Evolutionary conservation across 495 filamentous ascomycete genomes (phyloP), one percentile per base, ranked within the genome.

Genomic region (Bathelium albidoporum): DNA sequence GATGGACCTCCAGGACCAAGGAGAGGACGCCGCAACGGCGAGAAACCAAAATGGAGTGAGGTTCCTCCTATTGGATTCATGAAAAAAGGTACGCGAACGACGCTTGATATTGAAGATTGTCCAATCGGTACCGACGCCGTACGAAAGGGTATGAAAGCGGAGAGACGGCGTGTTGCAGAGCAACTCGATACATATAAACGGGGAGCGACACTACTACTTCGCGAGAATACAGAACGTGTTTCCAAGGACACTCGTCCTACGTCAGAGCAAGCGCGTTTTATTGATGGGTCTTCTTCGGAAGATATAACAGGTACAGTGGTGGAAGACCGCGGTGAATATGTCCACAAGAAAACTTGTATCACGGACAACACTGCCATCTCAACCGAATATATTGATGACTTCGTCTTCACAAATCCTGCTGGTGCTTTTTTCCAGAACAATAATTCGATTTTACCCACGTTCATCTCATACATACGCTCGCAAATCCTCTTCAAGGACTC

Each of bases 351-450:
- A 72, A 85, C 83, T 20, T 97, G 86, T 78, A 82, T 96, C 61
- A 96, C 90, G 3, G 86, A 96, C 76, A 79, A 82, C 71, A 97
- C 92, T 66, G 89, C 82, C 61, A 87, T 75, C 29, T 83, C 86
- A 2, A 88, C 87, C 44, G 94, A 98, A 72, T 96, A 95, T 73
- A 79, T 98, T 61, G 90, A 90, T 69, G 72, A 86, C 73, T 95
- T 87, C 77, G 75, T 85, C 72, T 95, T 98, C 80, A 83, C 82
- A 71, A 97, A 93, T 80, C 89, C 87, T 32, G 94, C 94, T 22
- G 91, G 91, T 43, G 79, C 88, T 49, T 98, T 98, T 82, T 98
- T 98, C 83, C 94, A 98, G 71, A 98, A 98, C 79, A 98, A 98
- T 81, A 98, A 98, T 78, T 95, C 91, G 58, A 97, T 98, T 76